phyloP scores from a whole-genome alignment of 2,329 filamentous ascomycete species.

The Aspergillus luchuensis region DNA sequence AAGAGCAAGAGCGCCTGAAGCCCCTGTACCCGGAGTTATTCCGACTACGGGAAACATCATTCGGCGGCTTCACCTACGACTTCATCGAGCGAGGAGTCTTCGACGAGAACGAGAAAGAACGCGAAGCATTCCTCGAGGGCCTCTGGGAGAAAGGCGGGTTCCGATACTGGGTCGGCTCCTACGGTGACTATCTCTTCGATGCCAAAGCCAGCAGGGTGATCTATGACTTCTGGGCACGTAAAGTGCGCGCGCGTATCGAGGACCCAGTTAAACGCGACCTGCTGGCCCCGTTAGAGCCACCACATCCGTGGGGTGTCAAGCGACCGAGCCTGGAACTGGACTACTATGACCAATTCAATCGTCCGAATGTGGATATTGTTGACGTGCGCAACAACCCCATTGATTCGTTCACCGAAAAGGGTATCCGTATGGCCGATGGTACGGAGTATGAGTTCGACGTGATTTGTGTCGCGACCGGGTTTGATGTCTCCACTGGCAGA shows the following conservation, averaged over 20 bases:
- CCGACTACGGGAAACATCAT: constrained; percentile 54
- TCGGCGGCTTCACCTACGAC: constrained; percentile 63
- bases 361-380: constrained; percentile 50
- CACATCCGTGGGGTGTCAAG: constrained; percentile 59
- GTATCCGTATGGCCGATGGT: constrained; percentile 45
- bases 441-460: constrained; percentile 43
- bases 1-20: constrained; percentile 55
- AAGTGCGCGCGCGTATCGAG: constrained; percentile 53
- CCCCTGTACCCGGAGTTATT: constrained; percentile 56
- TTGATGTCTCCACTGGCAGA: constrained; percentile 46
- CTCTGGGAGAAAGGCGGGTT: constrained; percentile 58
- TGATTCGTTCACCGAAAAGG: constrained; percentile 39
- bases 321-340: constrained; percentile 51
- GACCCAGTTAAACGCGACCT: constrained; percentile 54
- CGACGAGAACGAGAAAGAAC: constrained; percentile 55
- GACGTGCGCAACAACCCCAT: constrained; percentile 50
- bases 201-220: constrained; percentile 55
- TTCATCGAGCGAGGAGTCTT: constrained; percentile 58
- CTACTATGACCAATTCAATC: constrained; percentile 55
- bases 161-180: constrained; percentile 56
- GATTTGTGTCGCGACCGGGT: constrained; percentile 49
- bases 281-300: constrained; percentile 56
- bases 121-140: constrained; percentile 53
- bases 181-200: constrained; percentile 55
- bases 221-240: constrained; percentile 60